A percentile compares a stretch with the other conserved stretches of the same genome.
Evolutionary conservation across 805 yeast genomes (phyloP).

Genomic region (Zygoascus ofunaensis): DNA sequence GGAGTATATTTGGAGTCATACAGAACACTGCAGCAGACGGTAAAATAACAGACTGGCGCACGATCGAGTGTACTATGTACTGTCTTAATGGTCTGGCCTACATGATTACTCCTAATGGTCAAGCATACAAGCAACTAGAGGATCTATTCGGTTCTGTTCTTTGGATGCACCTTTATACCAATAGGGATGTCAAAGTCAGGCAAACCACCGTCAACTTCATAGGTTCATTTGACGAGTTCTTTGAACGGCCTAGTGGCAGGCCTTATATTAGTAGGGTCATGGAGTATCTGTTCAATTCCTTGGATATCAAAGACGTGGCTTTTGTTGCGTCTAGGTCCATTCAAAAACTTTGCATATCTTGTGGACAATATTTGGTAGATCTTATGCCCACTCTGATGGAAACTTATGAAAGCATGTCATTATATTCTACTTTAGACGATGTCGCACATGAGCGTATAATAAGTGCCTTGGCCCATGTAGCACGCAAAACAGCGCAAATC

Average conservation of each 20-base stretch:
- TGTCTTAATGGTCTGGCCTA: constrained; percentile 48
- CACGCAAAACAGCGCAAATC: constrained; percentile 20
- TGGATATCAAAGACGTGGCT: constrained; percentile 27
- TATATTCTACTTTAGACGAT: constrained; percentile 14
- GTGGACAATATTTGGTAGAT: constrained; percentile 18
- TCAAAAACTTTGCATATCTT: constrained; percentile 33
- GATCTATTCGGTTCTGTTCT: constrained; percentile 24
- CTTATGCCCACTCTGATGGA: constrained; percentile 23
- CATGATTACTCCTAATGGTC: constrained; percentile 35
- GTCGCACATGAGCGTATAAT: constrained; percentile 28
- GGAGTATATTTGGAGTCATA: constrained; percentile 10
- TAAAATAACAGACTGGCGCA: constrained; percentile 25
- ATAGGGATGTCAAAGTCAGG: constrained; percentile 26
- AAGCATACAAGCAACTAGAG: constrained; percentile 22
- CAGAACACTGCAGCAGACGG: neutral
- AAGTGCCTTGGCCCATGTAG: constrained; percentile 25
- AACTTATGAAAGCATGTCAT: constrained; percentile 18
- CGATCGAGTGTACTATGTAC: constrained; percentile 55
- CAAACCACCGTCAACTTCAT: constrained; percentile 49
- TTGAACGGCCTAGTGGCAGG: constrained; percentile 38
- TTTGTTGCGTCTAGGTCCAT: constrained; percentile 47
- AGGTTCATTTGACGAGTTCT: constrained; percentile 52
- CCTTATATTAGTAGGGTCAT: constrained; percentile 43
- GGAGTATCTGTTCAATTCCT: constrained; percentile 42
- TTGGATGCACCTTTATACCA: constrained; percentile 22